Evolutionary conservation across 2,329 filamentous ascomycete genomes (phyloP), one percentile per base, ranked within the genome.

Genomic region (Talaromyces sp.): DNA sequence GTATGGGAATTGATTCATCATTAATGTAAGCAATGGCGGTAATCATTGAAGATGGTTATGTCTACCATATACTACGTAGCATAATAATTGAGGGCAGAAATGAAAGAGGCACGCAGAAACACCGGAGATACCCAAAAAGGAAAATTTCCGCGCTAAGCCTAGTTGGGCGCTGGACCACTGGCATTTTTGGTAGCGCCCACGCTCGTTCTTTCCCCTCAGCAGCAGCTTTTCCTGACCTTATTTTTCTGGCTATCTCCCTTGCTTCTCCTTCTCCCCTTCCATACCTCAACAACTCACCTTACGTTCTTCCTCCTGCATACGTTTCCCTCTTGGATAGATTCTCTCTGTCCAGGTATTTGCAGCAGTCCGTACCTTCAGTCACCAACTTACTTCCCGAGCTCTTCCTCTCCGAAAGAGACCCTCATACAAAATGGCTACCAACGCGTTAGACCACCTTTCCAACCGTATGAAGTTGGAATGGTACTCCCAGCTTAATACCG

Each of bases 401-500:
- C 41, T 41, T 37, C 3, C n/a, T 19, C 39, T 22, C 27, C 62
- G n/a, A 24, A 54, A 19, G 14, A 54, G 33, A 49, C 24, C 13
- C 27, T 37, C 27, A 43, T 62, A 16, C 58, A 59, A 41, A 41
- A 67, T 67, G 66, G 66, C 66, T 60, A 58, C 66, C 60, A 66
- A 56, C 24, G 90, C 93, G 79, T 86, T 95, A 78, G 91, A 96
- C 80, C 93, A 97, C 82, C 88, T 97, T 78, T 87, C 87, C 77
- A 88, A 90, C 76, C 89, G 91, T 79, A 89, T 88, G 74, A 84
- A 87, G 78, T 83, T 87, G 74, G 86, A 90, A 80, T 90, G 88
- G 88, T 84, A 88, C 75, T 86, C 87, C 77, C 84, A 87, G 80
- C 91, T 99, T 77, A 90, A 97, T 84, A 97, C 94, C 70, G 91